Evolutionary conservation across 176 grass and related monocot genomes (phyloP).

Genomic region (Oryza punctata): DNA sequence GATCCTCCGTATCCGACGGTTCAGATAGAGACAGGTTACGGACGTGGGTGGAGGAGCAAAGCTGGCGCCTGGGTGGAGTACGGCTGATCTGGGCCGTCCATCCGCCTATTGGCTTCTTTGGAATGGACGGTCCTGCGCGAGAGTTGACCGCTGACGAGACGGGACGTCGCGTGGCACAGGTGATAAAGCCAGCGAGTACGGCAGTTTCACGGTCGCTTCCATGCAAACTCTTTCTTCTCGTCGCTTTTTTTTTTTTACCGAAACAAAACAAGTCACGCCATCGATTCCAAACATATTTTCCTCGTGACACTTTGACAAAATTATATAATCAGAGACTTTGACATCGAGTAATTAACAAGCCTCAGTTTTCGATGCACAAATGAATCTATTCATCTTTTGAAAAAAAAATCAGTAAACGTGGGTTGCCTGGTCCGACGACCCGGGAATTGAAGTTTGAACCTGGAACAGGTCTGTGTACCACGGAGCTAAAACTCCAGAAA

Average conservation of each 20-base stretch:
- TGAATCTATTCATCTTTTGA: not conserved
- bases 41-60: not conserved
- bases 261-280: not conserved
- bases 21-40: not conserved
- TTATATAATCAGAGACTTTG: not conserved
- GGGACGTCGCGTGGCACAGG: no score
- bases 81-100: not conserved
- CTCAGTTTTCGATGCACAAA: not conserved
- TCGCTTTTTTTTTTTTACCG: not conserved
- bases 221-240: conserved; percentile 9
- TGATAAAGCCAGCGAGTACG: no score
- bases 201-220: conserved; percentile 15
- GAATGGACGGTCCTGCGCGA: not conserved
- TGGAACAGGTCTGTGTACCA: not conserved
- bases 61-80: not conserved
- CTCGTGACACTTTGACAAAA: not conserved
- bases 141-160: conserved; percentile 25
- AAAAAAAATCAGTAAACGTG: not conserved
- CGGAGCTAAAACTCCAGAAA: not conserved
- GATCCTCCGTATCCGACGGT: not conserved
- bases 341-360: not conserved
- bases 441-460: not conserved
- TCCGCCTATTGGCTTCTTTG: not conserved
- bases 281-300: not conserved
- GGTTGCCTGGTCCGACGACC: not conserved